Evolutionary conservation across 2,329 filamentous ascomycete genomes (phyloP).

Genomic region (Clarireedia monteithiana): DNA sequence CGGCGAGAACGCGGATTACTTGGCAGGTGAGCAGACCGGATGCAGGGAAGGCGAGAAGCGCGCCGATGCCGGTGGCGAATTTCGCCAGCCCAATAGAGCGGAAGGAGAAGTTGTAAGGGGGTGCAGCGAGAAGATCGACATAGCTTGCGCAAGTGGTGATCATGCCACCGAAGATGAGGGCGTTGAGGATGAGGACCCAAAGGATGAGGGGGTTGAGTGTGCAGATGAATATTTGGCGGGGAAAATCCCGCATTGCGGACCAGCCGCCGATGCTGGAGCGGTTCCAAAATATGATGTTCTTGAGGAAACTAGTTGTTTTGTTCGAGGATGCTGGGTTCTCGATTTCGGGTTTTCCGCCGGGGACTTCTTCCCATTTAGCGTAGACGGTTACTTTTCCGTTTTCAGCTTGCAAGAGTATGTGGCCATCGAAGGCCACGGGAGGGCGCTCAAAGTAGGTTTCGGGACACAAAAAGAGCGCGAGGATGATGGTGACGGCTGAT

Average conservation of each 20-base stretch:
- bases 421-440: slow-evolving; percentile 34
- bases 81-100: slow-evolving; percentile 8
- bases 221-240: not conserved
- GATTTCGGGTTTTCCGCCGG: slow-evolving; percentile 12
- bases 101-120: slow-evolving; percentile 12
- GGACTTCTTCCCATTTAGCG: slow-evolving; percentile 26
- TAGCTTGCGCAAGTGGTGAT: slow-evolving; percentile 2
- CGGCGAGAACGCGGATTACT: not conserved
- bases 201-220: not conserved
- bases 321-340: not conserved
- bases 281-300: not conserved
- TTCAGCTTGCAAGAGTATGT: slow-evolving; percentile 32
- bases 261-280: not conserved
- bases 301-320: not conserved
- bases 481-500: slow-evolving; percentile 21
- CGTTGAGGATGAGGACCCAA: not conserved
- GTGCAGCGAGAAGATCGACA: not conserved
- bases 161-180: not conserved
- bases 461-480: slow-evolving; percentile 29
- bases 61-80: slow-evolving; percentile 5
- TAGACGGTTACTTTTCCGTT: slow-evolving; percentile 33
- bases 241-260: not conserved
- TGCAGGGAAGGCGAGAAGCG: slow-evolving; percentile 9
- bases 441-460: slow-evolving; percentile 37
- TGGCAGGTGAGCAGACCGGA: slow-evolving; percentile 1